These are phyloP conservation scores for Phytophthora ohioensis DNA, from an alignment of 352 stramenopile genomes.

Conservation along the genomic window DNA sequence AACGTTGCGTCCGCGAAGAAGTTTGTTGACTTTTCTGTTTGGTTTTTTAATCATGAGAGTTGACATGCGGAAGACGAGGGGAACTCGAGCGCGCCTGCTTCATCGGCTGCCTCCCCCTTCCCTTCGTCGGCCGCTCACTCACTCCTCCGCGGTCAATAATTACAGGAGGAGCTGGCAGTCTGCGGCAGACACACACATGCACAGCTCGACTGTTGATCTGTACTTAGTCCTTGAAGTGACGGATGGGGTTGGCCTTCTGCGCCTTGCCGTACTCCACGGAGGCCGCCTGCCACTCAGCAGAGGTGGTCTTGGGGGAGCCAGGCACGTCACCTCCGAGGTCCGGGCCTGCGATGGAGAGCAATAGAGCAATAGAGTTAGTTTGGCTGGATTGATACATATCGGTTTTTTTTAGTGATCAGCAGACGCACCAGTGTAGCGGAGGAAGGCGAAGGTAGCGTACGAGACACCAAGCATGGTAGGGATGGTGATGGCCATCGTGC, in stretches of 20 bases:
- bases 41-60: conserved; percentile 33
- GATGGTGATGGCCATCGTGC: conserved; percentile 61
- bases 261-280: conserved; percentile 81
- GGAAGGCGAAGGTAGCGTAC: conserved; percentile 55
- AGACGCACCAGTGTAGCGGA: conserved; percentile 72
- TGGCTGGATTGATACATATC: background rate
- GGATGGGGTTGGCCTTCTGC: conserved; percentile 88
- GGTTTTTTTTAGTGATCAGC: background rate
- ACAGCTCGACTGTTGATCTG: conserved; percentile 26
- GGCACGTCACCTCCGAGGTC: conserved; percentile 64
- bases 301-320: conserved; percentile 74
- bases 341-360: conserved; percentile 45
- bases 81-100: conserved; percentile 11
- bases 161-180: conserved; percentile 35
- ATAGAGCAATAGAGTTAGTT: conserved; percentile 7
- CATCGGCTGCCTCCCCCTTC: conserved; percentile 8
- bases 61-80: conserved; percentile 15
- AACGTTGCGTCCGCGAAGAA: conserved; percentile 12
- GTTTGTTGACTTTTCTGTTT: conserved; percentile 36
- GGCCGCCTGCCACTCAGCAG: conserved; percentile 76
- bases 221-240: conserved; percentile 84
- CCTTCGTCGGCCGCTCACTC: conserved; percentile 21
- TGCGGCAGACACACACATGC: conserved; percentile 10
- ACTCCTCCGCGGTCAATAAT: conserved; percentile 36
- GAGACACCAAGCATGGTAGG: conserved; percentile 50